Evolutionary conservation across 495 filamentous ascomycete genomes (phyloP).

Genomic region (Aspergillus heteromorphus): DNA sequence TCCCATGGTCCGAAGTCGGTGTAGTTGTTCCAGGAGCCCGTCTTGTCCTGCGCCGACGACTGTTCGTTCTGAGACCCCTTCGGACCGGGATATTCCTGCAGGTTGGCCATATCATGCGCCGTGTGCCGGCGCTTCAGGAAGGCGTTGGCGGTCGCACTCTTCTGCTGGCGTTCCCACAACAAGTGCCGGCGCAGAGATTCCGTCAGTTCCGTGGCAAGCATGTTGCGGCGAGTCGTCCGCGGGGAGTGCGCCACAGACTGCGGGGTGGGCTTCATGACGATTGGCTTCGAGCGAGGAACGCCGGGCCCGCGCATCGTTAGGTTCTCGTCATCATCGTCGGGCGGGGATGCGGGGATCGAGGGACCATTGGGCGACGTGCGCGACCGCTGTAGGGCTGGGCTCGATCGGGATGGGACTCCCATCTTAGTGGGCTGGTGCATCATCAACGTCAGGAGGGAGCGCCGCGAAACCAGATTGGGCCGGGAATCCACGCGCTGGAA

Average conservation of each 20-base stretch:
- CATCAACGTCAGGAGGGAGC: conserved; percentile 85
- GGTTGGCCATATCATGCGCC: conserved; percentile 78
- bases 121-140: conserved; percentile 90
- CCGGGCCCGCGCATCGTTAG: conserved; percentile 70
- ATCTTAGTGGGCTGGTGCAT: conserved; percentile 62
- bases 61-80: conserved; percentile 25
- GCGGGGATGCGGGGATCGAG: conserved; percentile 67
- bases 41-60: conserved; percentile 32
- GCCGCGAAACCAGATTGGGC: conserved; percentile 75
- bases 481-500: conserved; percentile 90
- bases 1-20: conserved; percentile 61
- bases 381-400: conserved; percentile 74
- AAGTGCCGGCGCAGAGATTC: conserved; percentile 72
- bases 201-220: conserved; percentile 90
- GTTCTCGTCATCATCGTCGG: conserved; percentile 59
- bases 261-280: conserved; percentile 57
- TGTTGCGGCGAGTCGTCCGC: conserved; percentile 88
- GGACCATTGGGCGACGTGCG: conserved; percentile 70
- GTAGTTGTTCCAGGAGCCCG: conserved; percentile 60
- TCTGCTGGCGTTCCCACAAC: conserved; percentile 85
- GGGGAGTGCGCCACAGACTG: conserved; percentile 76
- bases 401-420: conserved; percentile 62
- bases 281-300: conserved; percentile 77
- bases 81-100: conserved; percentile 64
- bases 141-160: conserved; percentile 80